These are phyloP conservation scores for Lodderomyces metapsilosis DNA, from an alignment of 1,139 yeast genomes.

Conservation along the genomic window DNA sequence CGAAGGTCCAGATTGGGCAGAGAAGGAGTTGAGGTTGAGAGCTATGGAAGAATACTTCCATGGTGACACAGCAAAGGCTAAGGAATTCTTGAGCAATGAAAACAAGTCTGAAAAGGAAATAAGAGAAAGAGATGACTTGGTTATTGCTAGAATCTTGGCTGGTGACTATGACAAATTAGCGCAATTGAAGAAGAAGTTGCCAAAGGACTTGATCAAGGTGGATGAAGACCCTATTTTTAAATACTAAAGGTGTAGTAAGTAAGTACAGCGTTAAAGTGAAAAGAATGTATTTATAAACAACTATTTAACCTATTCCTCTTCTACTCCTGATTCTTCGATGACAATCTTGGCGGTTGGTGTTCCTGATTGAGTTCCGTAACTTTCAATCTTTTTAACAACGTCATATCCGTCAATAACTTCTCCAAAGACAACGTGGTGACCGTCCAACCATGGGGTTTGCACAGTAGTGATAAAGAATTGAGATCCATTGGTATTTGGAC, in stretches of 20 bases:
- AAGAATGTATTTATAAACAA: not conserved
- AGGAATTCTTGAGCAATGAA: slow-evolving; percentile 54
- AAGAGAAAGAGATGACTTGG: slow-evolving; percentile 71
- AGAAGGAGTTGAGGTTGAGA: slow-evolving; percentile 77
- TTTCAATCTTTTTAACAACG: slow-evolving; percentile 37
- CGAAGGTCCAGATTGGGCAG: slow-evolving; percentile 74
- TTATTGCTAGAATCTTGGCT: slow-evolving; percentile 76
- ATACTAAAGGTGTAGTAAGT: not conserved
- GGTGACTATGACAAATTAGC: slow-evolving; percentile 85
- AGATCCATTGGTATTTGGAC: slow-evolving; percentile 44
- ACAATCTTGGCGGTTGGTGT: slow-evolving; percentile 27
- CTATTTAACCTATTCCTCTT: not conserved
- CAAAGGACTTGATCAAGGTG: slow-evolving; percentile 37
- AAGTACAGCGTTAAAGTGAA: not conserved
- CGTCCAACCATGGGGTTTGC: slow-evolving; percentile 45
- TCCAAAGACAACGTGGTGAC: slow-evolving; percentile 43
- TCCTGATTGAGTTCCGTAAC: slow-evolving; percentile 33
- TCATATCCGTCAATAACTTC: slow-evolving; percentile 42
- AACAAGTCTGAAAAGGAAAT: slow-evolving; percentile 60
- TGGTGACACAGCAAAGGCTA: slow-evolving; percentile 60
- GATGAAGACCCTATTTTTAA: slow-evolving; percentile 32
- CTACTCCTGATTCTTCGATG: slow-evolving; percentile 38
- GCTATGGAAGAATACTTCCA: slow-evolving; percentile 66
- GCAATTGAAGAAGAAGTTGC: slow-evolving; percentile 59
- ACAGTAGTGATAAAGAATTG: slow-evolving; percentile 45